Conservation (phyloP, 2,329 filamentous ascomycete genomes). For the Fusarium acutatum region DNA sequence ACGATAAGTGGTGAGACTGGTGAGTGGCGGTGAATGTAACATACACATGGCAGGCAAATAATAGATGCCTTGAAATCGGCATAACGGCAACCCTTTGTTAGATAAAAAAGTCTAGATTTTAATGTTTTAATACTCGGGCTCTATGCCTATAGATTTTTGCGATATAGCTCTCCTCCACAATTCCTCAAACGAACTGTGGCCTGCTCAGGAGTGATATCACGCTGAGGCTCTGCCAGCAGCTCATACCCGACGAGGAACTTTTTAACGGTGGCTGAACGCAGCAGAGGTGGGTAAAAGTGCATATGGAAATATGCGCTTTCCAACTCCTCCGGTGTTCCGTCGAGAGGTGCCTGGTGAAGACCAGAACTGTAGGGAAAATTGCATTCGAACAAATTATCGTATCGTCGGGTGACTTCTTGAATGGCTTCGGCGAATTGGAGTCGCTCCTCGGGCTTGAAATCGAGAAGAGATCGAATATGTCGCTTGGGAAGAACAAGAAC, state of each 20-base stretch:
- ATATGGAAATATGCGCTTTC: constrained; percentile 92
- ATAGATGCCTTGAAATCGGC: neutral
- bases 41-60: neutral
- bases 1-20: neutral
- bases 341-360: constrained; percentile 91
- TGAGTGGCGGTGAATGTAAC: neutral
- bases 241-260: constrained; percentile 98
- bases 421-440: constrained; percentile 82
- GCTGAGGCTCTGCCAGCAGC: constrained; percentile 95
- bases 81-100: constrained; percentile 3
- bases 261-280: constrained; percentile 90
- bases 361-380: constrained; percentile 97
- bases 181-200: constrained; percentile 79
- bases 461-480: constrained; percentile 85
- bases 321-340: constrained; percentile 82
- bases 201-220: constrained; percentile 97
- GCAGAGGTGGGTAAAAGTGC: constrained; percentile 95
- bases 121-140: neutral
- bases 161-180: constrained; percentile 85
- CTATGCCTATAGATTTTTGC: constrained; percentile 59
- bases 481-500: constrained; percentile 86
- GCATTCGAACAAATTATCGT: constrained; percentile 97
- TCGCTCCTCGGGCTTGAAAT: constrained; percentile 77
- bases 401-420: constrained; percentile 86
- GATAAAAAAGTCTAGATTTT: constrained; percentile 17